phyloP scores from a whole-genome alignment of 306 rosid genomes.

The Quillaja saponaria region DNA sequence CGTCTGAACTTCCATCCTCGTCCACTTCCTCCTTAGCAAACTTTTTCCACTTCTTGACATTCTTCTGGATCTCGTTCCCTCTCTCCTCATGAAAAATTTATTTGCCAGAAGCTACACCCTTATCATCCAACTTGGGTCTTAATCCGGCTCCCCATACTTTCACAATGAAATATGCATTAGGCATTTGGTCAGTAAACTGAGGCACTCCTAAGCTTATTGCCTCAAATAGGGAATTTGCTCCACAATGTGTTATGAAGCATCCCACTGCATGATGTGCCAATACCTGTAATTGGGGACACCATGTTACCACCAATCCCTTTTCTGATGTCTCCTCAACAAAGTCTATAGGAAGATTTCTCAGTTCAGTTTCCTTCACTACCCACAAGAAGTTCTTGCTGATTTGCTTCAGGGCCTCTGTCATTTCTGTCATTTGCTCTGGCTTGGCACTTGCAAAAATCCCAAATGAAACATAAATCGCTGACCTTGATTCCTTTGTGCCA shows the following conservation, averaged over 20 bases:
- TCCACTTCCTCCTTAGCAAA: conserved; percentile 17
- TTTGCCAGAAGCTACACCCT: conserved; percentile 14
- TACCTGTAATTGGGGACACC: conserved; percentile 31
- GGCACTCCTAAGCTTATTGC: conserved; percentile 36
- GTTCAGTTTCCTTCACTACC: conserved; percentile 29
- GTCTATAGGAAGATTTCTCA: conserved; percentile 5
- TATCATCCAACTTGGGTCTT: conserved; percentile 26
- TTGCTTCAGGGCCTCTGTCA: conserved; percentile 23
- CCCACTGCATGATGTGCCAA: conserved; percentile 32
- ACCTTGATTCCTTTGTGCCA: neutral
- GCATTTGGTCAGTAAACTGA: conserved; percentile 28
- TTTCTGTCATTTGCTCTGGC: conserved; percentile 27
- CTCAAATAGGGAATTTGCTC: conserved; percentile 32
- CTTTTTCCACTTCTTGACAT: too few relatives aligned
- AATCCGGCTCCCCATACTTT: conserved; percentile 29
- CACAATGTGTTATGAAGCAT: conserved; percentile 34
- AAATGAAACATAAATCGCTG: conserved; percentile 34
- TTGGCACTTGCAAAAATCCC: conserved; percentile 21
- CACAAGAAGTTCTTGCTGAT: conserved; percentile 23
- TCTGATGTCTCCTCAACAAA: conserved; percentile 7
- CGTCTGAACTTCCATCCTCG: conserved; percentile 34
- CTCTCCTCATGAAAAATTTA: conserved; percentile 21
- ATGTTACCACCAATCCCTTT: conserved; percentile 21
- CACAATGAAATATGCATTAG: conserved; percentile 16
- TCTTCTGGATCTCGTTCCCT: conserved; percentile 17